phyloP scores from a whole-genome alignment of 257 asterid genomes.

The Solanum megistacrolobum region DNA sequence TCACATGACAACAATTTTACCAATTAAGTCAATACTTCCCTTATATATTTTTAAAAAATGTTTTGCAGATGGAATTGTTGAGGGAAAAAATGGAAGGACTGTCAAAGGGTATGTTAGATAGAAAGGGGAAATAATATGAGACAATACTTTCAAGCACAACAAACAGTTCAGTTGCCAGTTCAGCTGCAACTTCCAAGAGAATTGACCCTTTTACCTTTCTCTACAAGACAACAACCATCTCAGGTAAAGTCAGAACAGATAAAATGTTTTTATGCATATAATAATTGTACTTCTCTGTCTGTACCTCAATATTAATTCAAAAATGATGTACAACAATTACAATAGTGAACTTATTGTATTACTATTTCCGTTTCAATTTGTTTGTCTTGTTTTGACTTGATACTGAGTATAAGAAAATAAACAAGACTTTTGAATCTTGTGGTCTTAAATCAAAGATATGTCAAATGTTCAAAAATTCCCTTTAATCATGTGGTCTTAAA shows the following conservation, averaged over 20 bases:
- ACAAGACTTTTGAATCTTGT: no score
- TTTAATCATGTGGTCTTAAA: no score
- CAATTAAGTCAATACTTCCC: no score
- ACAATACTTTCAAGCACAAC: slow-evolving; percentile 30
- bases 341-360: not conserved
- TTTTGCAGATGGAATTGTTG: slow-evolving; percentile 27
- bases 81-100: slow-evolving; percentile 39
- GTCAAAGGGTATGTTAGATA: slow-evolving; percentile 35
- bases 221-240: slow-evolving; percentile 16
- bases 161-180: slow-evolving; percentile 44
- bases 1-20: not conserved
- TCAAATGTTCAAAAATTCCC: not conserved
- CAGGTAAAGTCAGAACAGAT: slow-evolving; percentile 20
- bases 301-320: not conserved
- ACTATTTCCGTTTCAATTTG: no score
- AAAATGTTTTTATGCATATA: not conserved
- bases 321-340: not conserved
- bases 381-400: no score
- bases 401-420: no score
- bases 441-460: no score
- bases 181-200: slow-evolving; percentile 57
- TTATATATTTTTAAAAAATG: not conserved
- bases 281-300: slow-evolving; percentile 5
- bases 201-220: slow-evolving; percentile 19
- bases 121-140: slow-evolving; percentile 41